A percentile compares a stretch with the other conserved stretches of the same genome.
Evolutionary conservation across 2,329 filamentous ascomycete genomes (phyloP).

Genomic region (Neonectria punicea): DNA sequence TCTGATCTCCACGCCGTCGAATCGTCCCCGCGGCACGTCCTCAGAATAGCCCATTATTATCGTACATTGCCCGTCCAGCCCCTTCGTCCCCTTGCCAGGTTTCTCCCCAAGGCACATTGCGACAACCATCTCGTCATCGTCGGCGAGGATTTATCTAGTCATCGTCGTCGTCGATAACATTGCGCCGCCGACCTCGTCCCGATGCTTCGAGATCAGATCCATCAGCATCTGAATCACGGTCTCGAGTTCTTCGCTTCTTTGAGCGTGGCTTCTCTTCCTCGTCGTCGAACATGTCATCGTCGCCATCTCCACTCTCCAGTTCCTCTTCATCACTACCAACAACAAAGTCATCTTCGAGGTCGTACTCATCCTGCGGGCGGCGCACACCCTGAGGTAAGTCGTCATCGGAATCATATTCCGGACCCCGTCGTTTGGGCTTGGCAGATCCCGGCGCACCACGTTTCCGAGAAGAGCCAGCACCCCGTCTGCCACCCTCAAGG

Average conservation of each 20-base stretch:
- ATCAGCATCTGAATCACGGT: constrained; percentile 63
- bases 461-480: constrained; percentile 61
- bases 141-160: constrained; percentile 58
- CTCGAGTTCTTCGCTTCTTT: constrained; percentile 63
- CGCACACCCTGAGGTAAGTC: constrained; percentile 70
- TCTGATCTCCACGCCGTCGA: constrained; percentile 19
- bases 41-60: constrained; percentile 10
- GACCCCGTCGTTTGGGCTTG: constrained; percentile 64
- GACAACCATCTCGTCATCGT: constrained; percentile 59
- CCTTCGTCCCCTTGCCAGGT: neutral
- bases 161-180: constrained; percentile 70
- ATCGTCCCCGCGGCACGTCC: neutral
- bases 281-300: constrained; percentile 68
- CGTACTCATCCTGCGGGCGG: constrained; percentile 77
- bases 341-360: constrained; percentile 82
- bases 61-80: constrained; percentile 3
- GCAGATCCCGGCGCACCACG: constrained; percentile 60
- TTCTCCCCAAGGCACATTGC: neutral
- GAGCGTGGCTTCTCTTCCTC: constrained; percentile 58
- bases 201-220: constrained; percentile 62
- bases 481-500: constrained; percentile 70
- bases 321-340: constrained; percentile 80
- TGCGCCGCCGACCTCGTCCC: constrained; percentile 63
- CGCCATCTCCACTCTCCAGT: constrained; percentile 69
- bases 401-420: constrained; percentile 82